These are phyloP conservation scores for Entomophthora muscae DNA, from an alignment of 371 early-diverging fungal species.

Conservation along the genomic window DNA sequence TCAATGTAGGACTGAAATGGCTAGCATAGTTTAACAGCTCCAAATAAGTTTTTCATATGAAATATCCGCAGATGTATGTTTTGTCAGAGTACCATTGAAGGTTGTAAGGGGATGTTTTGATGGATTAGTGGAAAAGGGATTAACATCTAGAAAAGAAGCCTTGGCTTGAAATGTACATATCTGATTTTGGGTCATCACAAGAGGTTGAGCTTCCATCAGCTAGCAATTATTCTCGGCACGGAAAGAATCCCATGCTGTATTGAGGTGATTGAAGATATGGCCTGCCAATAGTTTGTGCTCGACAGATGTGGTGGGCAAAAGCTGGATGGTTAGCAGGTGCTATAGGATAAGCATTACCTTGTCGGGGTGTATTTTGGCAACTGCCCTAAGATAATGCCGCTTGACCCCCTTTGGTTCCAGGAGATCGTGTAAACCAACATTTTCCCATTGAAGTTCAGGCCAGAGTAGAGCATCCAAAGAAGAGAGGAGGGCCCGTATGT, in stretches of 20 bases:
- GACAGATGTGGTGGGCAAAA: slow-evolving; percentile 32
- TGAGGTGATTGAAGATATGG: slow-evolving; percentile 67
- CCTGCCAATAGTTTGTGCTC: slow-evolving; percentile 79
- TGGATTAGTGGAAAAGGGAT: too few relatives aligned
- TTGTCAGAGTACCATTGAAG: too few relatives aligned
- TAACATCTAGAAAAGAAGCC: too few relatives aligned
- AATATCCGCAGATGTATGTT: too few relatives aligned
- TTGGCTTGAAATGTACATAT: too few relatives aligned
- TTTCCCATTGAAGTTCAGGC: slow-evolving; percentile 51
- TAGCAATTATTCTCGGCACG: slow-evolving; percentile 38
- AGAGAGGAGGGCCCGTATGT: slow-evolving; percentile 72
- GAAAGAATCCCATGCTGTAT: slow-evolving; percentile 89
- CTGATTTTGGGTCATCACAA: too few relatives aligned
- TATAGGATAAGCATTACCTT: slow-evolving; percentile 34
- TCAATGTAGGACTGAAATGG: too few relatives aligned
- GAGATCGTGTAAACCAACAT: slow-evolving; percentile 62
- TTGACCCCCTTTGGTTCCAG: slow-evolving; percentile 76
- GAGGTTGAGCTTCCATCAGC: too few relatives aligned
- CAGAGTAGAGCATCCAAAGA: slow-evolving; percentile 68
- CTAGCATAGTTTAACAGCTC: too few relatives aligned
- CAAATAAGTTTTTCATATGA: too few relatives aligned
- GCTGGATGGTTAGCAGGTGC: slow-evolving; percentile 16
- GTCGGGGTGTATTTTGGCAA: slow-evolving; percentile 88
- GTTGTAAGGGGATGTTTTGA: too few relatives aligned
- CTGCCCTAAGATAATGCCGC: slow-evolving; percentile 78